phyloP scores from a whole-genome alignment of 140 eudicot species.

The Flaveria floridana region DNA sequence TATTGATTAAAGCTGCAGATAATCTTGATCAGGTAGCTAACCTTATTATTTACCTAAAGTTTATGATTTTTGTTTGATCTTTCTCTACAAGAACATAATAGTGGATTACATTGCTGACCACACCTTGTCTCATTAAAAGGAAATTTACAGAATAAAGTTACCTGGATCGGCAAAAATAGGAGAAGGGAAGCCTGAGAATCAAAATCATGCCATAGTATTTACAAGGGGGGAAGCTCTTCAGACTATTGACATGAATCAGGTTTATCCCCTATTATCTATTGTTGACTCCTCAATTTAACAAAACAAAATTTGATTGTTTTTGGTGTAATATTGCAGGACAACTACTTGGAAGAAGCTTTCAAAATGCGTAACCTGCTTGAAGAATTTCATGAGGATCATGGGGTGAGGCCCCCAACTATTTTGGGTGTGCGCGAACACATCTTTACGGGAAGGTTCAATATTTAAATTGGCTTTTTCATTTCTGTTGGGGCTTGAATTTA shows the following conservation, averaged over 20 bases:
- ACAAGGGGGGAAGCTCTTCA: slow-evolving; percentile 99
- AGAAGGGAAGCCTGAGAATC: slow-evolving; percentile 99
- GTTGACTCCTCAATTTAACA: not conserved
- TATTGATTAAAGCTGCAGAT: slow-evolving; percentile 87
- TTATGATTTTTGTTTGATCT: slow-evolving; percentile 19
- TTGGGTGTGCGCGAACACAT: slow-evolving; percentile 98
- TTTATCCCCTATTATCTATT: slow-evolving; percentile 25
- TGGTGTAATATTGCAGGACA: slow-evolving; percentile 56
- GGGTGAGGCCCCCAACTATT: slow-evolving; percentile 92
- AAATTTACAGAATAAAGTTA: slow-evolving; percentile 89
- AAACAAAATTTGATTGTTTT: not conserved
- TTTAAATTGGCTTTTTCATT: slow-evolving; percentile 10
- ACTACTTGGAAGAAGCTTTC: slow-evolving; percentile 97
- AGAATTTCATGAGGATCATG: slow-evolving; percentile 98
- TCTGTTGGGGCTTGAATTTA: slow-evolving; percentile 25
- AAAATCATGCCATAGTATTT: slow-evolving; percentile 91
- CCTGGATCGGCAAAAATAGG: slow-evolving; percentile 98
- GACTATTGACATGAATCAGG: slow-evolving; percentile 99
- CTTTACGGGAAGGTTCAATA: slow-evolving; percentile 89
- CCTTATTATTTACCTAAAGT: slow-evolving; percentile 6
- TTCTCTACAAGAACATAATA: slow-evolving; percentile 13
- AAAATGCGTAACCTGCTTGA: slow-evolving; percentile 98
- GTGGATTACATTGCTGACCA: slow-evolving; percentile 11
- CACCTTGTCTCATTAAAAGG: slow-evolving; percentile 44
- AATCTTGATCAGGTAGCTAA: slow-evolving; percentile 88